Conservation (phyloP, 208 protist genomes). For the Eutreptiella sp. region DNA sequence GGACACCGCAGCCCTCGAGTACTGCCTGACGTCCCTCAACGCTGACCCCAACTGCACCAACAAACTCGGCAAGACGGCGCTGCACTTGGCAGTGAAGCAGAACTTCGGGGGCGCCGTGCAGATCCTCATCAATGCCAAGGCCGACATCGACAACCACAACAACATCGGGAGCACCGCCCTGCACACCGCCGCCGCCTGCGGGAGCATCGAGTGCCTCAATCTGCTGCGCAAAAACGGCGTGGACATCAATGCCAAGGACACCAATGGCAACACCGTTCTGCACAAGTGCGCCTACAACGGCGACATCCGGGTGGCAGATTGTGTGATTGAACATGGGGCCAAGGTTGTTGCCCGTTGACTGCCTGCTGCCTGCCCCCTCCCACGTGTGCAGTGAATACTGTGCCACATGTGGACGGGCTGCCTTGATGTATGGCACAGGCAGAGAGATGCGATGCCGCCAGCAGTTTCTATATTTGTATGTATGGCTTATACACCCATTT, state of each 20-base stretch:
- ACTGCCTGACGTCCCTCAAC: constrained; percentile 54
- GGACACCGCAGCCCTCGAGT: constrained; percentile 45
- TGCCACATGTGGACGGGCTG: too few relatives aligned
- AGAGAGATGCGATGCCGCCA: too few relatives aligned
- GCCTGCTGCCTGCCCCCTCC: too few relatives aligned
- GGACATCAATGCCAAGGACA: constrained; percentile 71
- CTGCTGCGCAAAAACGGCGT: constrained; percentile 59
- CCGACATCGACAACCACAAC: too few relatives aligned
- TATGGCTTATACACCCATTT: too few relatives aligned
- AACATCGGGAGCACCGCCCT: too few relatives aligned
- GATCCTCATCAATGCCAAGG: constrained; percentile 63
- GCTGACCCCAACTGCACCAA: constrained; percentile 64
- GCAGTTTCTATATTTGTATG: too few relatives aligned
- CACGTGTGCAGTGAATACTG: too few relatives aligned
- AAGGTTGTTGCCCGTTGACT: too few relatives aligned
- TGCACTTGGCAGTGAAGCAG: constrained; percentile 72
- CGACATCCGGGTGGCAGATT: too few relatives aligned
- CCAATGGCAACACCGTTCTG: constrained; percentile 64
- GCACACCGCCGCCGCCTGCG: constrained; percentile 73
- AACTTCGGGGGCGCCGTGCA: constrained; percentile 70
- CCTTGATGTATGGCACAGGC: too few relatives aligned
- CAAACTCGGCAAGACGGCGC: constrained; percentile 67
- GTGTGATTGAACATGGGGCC: too few relatives aligned
- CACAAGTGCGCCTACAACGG: constrained; percentile 81
- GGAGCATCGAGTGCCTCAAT: constrained; percentile 77